phyloP scores from a whole-genome alignment of 2,329 filamentous ascomycete genomes.

The Pseudocercospora fuligena region DNA sequence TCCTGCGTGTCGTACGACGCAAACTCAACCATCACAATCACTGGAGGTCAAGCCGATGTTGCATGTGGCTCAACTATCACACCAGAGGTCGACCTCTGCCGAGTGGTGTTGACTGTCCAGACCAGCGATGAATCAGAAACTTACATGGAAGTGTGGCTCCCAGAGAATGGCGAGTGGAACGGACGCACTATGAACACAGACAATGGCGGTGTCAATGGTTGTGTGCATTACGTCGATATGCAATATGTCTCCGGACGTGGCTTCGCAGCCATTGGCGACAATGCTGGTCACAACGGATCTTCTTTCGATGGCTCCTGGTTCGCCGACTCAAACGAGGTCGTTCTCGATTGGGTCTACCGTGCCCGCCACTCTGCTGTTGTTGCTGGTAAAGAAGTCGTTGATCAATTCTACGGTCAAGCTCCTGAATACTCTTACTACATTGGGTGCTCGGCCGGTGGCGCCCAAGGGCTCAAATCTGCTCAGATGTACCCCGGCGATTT shows the following conservation, averaged over 20 bases:
- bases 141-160: constrained; percentile 54
- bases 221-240: constrained; percentile 41
- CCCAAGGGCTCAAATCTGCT: constrained; percentile 54
- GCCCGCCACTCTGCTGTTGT: constrained; percentile 40
- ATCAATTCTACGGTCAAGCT: constrained; percentile 45
- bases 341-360: constrained; percentile 42
- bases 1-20: constrained; percentile 34
- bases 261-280: constrained; percentile 42
- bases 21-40: constrained; percentile 32
- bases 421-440: constrained; percentile 53
- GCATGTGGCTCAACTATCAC: constrained; percentile 33
- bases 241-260: constrained; percentile 39
- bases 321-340: constrained; percentile 37
- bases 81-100: constrained; percentile 45
- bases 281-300: constrained; percentile 41
- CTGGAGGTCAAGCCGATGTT: constrained; percentile 32
- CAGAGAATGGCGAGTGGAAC: constrained; percentile 42
- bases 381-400: constrained; percentile 41
- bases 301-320: constrained; percentile 40
- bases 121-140: constrained; percentile 47
- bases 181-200: constrained; percentile 43
- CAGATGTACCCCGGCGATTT: constrained; percentile 55
- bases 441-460: constrained; percentile 55
- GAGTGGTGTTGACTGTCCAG: constrained; percentile 46
- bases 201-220: constrained; percentile 43